phyloP scores from a whole-genome alignment of 345 rosid genomes.

The Combretum micranthum region DNA sequence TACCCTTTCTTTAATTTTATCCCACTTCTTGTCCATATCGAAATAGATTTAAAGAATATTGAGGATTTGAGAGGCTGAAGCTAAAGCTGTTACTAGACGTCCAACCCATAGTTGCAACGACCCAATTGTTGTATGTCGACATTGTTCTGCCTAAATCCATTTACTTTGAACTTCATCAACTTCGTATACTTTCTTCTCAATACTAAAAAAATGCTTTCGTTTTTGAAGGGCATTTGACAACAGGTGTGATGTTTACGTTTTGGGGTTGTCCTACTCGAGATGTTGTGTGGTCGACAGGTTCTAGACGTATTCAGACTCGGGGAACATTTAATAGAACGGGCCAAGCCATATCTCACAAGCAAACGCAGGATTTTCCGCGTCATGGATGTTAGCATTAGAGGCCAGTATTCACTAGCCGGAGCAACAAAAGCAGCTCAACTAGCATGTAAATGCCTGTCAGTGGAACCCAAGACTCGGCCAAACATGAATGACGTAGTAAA shows the following conservation, averaged over 20 bases:
- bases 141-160: too few relatives aligned
- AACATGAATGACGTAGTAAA: constrained; percentile 62
- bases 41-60: too few relatives aligned
- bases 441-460: constrained; percentile 64
- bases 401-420: constrained; percentile 42
- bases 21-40: too few relatives aligned
- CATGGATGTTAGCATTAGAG: constrained; percentile 57
- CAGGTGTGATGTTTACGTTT: constrained; percentile 84
- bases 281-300: constrained; percentile 75
- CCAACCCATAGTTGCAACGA: too few relatives aligned
- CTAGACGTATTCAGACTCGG: constrained; percentile 69
- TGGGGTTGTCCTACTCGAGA: constrained; percentile 88
- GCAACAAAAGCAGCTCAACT: constrained; percentile 50
- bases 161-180: too few relatives aligned
- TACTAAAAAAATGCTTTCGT: not conserved
- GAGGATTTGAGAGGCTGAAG: too few relatives aligned
- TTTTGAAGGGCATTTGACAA: constrained; percentile 59
- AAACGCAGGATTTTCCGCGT: constrained; percentile 69
- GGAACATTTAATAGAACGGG: constrained; percentile 89
- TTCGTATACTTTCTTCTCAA: too few relatives aligned
- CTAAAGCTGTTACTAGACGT: too few relatives aligned
- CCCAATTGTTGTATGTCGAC: too few relatives aligned
- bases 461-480: constrained; percentile 68
- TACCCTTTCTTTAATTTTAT: too few relatives aligned
- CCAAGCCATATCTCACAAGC: constrained; percentile 69